Conservation (phyloP, 495 filamentous ascomycete genomes). For the Aspergillus funiculosus region DNA sequence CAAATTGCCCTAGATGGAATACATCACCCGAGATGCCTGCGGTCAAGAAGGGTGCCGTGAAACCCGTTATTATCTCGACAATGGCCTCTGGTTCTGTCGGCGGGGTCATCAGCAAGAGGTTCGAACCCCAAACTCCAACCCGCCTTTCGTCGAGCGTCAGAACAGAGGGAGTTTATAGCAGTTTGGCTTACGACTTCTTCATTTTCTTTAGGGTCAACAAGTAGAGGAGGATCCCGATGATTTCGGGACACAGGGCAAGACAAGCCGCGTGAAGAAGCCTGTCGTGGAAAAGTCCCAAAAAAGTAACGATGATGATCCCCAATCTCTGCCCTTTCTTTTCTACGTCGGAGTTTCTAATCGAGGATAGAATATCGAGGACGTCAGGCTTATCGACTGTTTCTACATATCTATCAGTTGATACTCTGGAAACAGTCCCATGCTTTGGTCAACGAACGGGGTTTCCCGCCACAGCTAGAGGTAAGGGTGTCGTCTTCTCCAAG, state of each 20-base stretch:
- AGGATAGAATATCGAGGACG: slow-evolving; percentile 51
- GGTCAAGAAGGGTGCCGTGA: slow-evolving; percentile 61
- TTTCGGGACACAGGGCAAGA: slow-evolving; percentile 60
- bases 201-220: slow-evolving; percentile 35
- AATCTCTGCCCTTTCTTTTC: background rate
- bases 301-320: too few species aligned
- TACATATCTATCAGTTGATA: slow-evolving; percentile 82
- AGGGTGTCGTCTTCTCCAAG: background rate
- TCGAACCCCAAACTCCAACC: slow-evolving; percentile 13
- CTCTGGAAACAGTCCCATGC: slow-evolving; percentile 66
- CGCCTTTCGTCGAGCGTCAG: background rate
- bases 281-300: slow-evolving; percentile 46
- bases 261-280: slow-evolving; percentile 48
- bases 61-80: slow-evolving; percentile 55
- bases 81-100: slow-evolving; percentile 60
- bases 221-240: slow-evolving; percentile 72
- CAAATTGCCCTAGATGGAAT: slow-evolving; percentile 44
- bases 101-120: slow-evolving; percentile 61
- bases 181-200: background rate
- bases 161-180: background rate
- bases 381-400: slow-evolving; percentile 66
- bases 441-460: slow-evolving; percentile 53
- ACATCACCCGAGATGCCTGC: slow-evolving; percentile 52
- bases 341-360: slow-evolving; percentile 14
- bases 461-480: slow-evolving; percentile 60